Evolutionary conservation across 108 stramenopile species (phyloP), one percentile per base, ranked within the genome.

Genomic region (Nitzschia sp.): DNA sequence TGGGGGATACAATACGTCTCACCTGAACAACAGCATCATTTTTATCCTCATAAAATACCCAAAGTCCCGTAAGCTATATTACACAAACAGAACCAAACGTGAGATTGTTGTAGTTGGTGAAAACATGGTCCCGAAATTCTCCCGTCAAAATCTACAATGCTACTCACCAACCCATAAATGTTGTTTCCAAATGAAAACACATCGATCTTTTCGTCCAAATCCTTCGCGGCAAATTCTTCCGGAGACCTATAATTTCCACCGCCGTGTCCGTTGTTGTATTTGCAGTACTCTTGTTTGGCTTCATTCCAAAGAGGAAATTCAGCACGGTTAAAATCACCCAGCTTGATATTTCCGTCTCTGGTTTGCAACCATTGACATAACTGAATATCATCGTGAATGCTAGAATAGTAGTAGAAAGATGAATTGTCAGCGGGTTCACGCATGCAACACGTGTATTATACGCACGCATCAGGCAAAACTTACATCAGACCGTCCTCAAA

Each of bases 321-420:
- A 2, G 88, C 91, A 23, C 88, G 88, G 54, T 90, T 94, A 46
- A 94, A 94, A 59, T 94, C 93, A 30, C 87, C 87, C 26, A 94
- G 78, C 53, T 89, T 87, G 30, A 87, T 51, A 11, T 45, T 54
- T 4, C 87, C 90, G 26, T 91, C 84, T 8, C 71, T 62, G 8
- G 70, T 81, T 13, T 68, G 69, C 23, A 94, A 63, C 88, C 88
- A 91, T 68, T 94, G 93, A 48, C 83, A 86, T n/a, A 87, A 77
- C 69, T 91, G 90, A 8, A 91, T 74, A 36, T 92, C 91, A 46
- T 88, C 88, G 51, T 89, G 88, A n/a, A 89, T 81, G 56, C 85
- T 89, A n/a, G n/a, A n/a, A n/a, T n/a, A n/a, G n/a, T n/a, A n/a
- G n/a, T n/a, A n/a, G n/a, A n/a, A n/a, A n/a, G n/a, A n/a, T n/a